These are phyloP conservation scores for Aplosporella prunicola DNA, from an alignment of 2,329 filamentous ascomycete species.

Conservation along the genomic window DNA sequence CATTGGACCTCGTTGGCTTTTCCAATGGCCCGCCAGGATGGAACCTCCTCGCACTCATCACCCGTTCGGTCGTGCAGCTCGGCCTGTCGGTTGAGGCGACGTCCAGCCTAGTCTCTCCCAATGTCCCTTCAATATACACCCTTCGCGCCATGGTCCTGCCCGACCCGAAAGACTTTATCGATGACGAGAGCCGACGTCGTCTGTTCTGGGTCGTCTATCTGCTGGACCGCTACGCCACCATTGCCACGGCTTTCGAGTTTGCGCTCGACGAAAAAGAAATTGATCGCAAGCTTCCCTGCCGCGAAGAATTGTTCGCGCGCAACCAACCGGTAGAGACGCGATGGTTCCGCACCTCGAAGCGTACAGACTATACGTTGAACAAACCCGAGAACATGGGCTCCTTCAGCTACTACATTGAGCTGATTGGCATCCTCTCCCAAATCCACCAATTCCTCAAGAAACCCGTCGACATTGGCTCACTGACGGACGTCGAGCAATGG, in stretches of 20 bases:
- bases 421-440: slow-evolving; percentile 75
- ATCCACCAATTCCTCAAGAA: slow-evolving; percentile 84
- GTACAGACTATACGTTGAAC: slow-evolving; percentile 54
- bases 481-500: slow-evolving; percentile 82
- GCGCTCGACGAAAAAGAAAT: slow-evolving; percentile 83
- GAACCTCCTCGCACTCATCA: slow-evolving; percentile 85
- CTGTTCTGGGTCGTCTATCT: slow-evolving; percentile 94
- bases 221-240: slow-evolving; percentile 80
- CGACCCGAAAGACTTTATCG: slow-evolving; percentile 75
- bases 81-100: slow-evolving; percentile 76
- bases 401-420: slow-evolving; percentile 85
- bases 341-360: slow-evolving; percentile 53
- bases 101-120: slow-evolving; percentile 67
- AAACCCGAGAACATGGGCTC: slow-evolving; percentile 74
- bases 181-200: slow-evolving; percentile 75
- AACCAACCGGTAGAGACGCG: slow-evolving; percentile 77
- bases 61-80: slow-evolving; percentile 77
- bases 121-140: slow-evolving; percentile 80
- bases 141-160: slow-evolving; percentile 75
- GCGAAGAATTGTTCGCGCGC: slow-evolving; percentile 75
- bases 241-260: slow-evolving; percentile 87
- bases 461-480: slow-evolving; percentile 76
- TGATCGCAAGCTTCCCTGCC: slow-evolving; percentile 75
- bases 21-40: slow-evolving; percentile 86
- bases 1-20: slow-evolving; percentile 73